These are phyloP conservation scores for Apiospora pterosperma DNA, from an alignment of 2,329 filamentous ascomycete genomes.

Conservation along the genomic window DNA sequence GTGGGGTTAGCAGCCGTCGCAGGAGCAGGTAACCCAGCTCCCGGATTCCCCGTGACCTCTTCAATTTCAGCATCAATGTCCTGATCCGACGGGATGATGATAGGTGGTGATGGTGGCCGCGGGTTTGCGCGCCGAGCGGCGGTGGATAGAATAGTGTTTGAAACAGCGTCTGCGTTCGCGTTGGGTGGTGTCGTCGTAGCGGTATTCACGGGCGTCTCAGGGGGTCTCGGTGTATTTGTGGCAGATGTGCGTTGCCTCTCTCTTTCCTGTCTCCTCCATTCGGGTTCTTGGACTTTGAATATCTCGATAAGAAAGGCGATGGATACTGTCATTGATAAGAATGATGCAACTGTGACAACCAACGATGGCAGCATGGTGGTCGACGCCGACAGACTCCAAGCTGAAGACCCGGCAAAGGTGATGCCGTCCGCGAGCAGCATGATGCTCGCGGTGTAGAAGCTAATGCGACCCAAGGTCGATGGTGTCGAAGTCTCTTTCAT, in stretches of 20 bases:
- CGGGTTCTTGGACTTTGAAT: constrained; percentile 58
- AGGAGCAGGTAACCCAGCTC: constrained; percentile 23
- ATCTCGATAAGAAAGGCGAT: constrained; percentile 58
- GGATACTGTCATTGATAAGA: constrained; percentile 55
- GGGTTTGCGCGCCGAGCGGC: constrained; percentile 18
- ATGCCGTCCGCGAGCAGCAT: constrained; percentile 63
- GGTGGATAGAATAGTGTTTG: constrained; percentile 18
- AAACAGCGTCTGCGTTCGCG: constrained; percentile 9
- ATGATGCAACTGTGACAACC: constrained; percentile 47
- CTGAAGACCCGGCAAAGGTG: constrained; percentile 53
- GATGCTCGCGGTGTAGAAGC: constrained; percentile 58
- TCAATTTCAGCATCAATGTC: constrained; percentile 60
- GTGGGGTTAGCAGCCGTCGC: constrained; percentile 23
- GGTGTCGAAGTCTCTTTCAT: constrained; percentile 66
- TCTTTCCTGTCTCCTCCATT: constrained; percentile 42
- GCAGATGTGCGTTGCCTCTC: constrained; percentile 24
- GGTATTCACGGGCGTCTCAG: constrained; percentile 10
- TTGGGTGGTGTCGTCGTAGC: constrained; percentile 10
- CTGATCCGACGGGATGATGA: constrained; percentile 63
- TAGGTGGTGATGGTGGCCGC: constrained; percentile 35
- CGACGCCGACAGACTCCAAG: constrained; percentile 53
- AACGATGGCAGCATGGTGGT: constrained; percentile 56
- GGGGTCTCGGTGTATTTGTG: constrained; percentile 17
- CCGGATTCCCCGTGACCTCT: constrained; percentile 28
- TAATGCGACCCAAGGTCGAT: constrained; percentile 63